Base-by-base conservation (phyloP, 192 early-diverging fungal genomes). In the Linnemannia schmuckeri region DNA sequence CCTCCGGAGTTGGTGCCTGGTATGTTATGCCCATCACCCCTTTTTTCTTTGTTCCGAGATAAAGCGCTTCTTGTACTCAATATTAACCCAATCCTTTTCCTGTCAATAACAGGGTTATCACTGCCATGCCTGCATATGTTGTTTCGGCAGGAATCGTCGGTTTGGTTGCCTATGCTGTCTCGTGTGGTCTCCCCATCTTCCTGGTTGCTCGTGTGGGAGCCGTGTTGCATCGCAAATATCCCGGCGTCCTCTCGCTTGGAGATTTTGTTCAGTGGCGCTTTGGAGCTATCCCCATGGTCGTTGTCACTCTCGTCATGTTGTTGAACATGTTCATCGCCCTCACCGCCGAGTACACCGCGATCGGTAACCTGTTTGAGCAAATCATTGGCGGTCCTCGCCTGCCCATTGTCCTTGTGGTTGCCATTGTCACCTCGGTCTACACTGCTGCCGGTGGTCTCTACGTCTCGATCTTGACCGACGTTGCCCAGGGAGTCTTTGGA, bases 391-490 rank as follows among this genome's bases (percentile, higher is more conserved):
- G 91, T 35, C 72, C 93, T 3, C 91, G 92, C 72, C 89, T 93
- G 7, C 89, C 86, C 40, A 93, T 92, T 7, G 90, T 94, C 75
- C 87, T 93, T 49, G 72, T 91, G 13, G 90, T 94, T 33, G 92
- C 92, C 55, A 78, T 94, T 24, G 86, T 95, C 44, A 95, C 93
- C 6, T 93, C 94, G 10, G 88, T 94, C 35, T 95, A 95, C 77
- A 95, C 94, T 13, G 91, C 93, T 8, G 92, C 92, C 69, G 94
- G 94, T 81, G 94, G 94, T 38, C 90, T 95, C 18, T 92, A 91
- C 75, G 93, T 93, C 22, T 92, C 91, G 70, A 87, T 95, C 54
- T 78, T 95, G 72, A 93, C 94, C 12, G 94, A 95, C 75, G 90
- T 91, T 40, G 89, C 91, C 55, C 92, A 94, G 81, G 91, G 89